phyloP scores from a whole-genome alignment of 2,329 filamentous ascomycete species.

The Microcera coccophila region DNA sequence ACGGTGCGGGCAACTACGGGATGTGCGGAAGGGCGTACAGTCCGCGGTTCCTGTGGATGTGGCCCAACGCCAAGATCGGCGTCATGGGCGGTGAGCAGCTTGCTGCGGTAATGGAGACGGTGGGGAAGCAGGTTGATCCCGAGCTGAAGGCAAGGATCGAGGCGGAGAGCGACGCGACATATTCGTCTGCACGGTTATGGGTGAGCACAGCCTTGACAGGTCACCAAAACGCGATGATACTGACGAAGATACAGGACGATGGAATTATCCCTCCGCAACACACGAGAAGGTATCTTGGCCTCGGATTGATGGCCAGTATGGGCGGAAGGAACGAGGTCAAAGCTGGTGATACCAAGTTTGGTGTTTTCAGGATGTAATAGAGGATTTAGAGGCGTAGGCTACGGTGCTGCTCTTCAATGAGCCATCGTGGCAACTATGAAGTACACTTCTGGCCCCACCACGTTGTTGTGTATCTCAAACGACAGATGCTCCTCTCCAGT shows the following conservation, averaged over 20 bases:
- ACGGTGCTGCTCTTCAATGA: neutral
- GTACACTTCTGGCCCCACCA: neutral
- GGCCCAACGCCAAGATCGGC: slow-evolving; percentile 93
- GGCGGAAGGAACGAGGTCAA: slow-evolving; percentile 61
- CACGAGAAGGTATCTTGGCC: slow-evolving; percentile 66
- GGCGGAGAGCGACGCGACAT: slow-evolving; percentile 81
- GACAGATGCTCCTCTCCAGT: neutral
- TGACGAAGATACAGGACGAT: slow-evolving; percentile 54
- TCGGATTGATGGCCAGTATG: slow-evolving; percentile 69
- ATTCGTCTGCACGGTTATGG: slow-evolving; percentile 86
- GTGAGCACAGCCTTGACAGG: slow-evolving; percentile 41
- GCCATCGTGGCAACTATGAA: neutral
- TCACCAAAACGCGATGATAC: neutral
- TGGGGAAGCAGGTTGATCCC: slow-evolving; percentile 78
- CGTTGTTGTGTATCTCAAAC: neutral
- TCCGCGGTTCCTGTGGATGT: slow-evolving; percentile 92
- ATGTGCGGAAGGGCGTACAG: slow-evolving; percentile 95
- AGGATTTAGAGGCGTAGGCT: neutral
- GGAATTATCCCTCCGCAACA: slow-evolving; percentile 76
- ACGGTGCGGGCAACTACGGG: slow-evolving; percentile 94
- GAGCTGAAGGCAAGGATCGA: slow-evolving; percentile 82
- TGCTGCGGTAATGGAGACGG: slow-evolving; percentile 88
- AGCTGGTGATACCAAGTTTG: slow-evolving; percentile 65
- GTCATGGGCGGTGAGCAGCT: slow-evolving; percentile 97
- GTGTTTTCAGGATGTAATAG: slow-evolving; percentile 75